Evolutionary conservation across 495 filamentous ascomycete species (phyloP).

Genomic region (Neurospora sp.): DNA sequence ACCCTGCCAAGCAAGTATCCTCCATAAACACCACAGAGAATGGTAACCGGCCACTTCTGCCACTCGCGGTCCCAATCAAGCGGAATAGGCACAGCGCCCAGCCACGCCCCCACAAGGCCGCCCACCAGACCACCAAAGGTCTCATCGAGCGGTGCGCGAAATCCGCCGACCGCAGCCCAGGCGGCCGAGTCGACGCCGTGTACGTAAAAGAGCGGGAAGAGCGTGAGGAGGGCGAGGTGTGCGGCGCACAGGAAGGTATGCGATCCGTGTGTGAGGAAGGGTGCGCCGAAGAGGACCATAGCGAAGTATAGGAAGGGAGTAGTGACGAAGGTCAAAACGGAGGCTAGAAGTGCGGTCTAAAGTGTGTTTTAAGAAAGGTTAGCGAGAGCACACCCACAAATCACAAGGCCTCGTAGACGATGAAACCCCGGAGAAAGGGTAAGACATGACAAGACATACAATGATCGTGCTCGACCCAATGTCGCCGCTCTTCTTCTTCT

Average conservation of each 20-base stretch:
- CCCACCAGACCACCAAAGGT: slow-evolving; percentile 57
- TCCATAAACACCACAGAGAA: slow-evolving; percentile 38
- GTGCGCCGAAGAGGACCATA: slow-evolving; percentile 84
- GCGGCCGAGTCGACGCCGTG: slow-evolving; percentile 64
- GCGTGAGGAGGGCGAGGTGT: slow-evolving; percentile 67
- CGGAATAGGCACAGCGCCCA: slow-evolving; percentile 86
- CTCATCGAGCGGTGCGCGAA: slow-evolving; percentile 52
- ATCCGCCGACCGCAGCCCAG: slow-evolving; percentile 62
- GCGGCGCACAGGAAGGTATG: slow-evolving; percentile 72
- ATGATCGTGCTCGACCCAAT: slow-evolving; percentile 21
- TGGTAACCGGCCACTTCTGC: slow-evolving; percentile 96
- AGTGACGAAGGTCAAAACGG: slow-evolving; percentile 47
- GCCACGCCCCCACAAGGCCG: slow-evolving; percentile 55
- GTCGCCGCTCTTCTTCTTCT: slow-evolving; percentile 27
- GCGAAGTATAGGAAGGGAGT: slow-evolving; percentile 51
- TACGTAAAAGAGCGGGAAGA: slow-evolving; percentile 68
- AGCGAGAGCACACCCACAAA: not conserved
- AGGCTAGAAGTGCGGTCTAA: slow-evolving; percentile 52
- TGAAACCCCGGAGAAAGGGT: not conserved
- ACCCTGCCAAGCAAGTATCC: slow-evolving; percentile 29
- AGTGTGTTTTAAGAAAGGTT: not conserved
- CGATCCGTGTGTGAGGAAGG: slow-evolving; percentile 67
- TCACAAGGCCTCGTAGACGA: not conserved
- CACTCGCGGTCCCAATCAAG: slow-evolving; percentile 92
- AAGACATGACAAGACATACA: slow-evolving; percentile 19